Evolutionary conservation across 2,329 filamentous ascomycete genomes (phyloP).

Genomic region (Colletotrichum plurivorum): DNA sequence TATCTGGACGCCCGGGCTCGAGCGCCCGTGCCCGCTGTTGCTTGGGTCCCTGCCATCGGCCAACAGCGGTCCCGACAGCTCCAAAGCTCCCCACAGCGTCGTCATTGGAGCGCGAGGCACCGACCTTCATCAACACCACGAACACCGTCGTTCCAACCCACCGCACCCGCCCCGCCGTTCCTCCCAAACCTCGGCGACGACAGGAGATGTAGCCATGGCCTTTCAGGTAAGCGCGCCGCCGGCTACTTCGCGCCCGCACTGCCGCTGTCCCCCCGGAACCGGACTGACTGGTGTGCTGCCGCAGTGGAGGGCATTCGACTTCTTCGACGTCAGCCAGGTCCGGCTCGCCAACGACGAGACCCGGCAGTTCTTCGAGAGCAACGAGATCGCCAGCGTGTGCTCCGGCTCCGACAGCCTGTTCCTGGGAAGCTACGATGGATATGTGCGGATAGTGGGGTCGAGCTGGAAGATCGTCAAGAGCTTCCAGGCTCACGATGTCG

Average conservation of each 20-base stretch:
- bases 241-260: background rate
- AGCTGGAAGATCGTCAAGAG: slow-evolving; percentile 88
- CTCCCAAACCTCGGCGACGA: slow-evolving; percentile 4
- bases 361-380: slow-evolving; percentile 84
- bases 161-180: background rate
- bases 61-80: slow-evolving; percentile 11
- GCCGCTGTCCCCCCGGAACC: background rate
- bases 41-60: too few species aligned
- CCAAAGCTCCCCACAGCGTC: slow-evolving; percentile 44
- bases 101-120: slow-evolving; percentile 45
- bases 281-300: slow-evolving; percentile 30
- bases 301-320: slow-evolving; percentile 99
- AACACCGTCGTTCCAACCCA: slow-evolving; percentile 3
- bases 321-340: slow-evolving; percentile 95
- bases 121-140: slow-evolving; percentile 31
- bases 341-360: slow-evolving; percentile 84
- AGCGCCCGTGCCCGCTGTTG: too few species aligned
- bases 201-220: slow-evolving; percentile 42
- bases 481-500: slow-evolving; percentile 88
- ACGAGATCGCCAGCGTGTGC: slow-evolving; percentile 85
- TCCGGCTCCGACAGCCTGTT: slow-evolving; percentile 93
- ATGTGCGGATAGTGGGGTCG: slow-evolving; percentile 88
- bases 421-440: slow-evolving; percentile 86
- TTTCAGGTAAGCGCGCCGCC: slow-evolving; percentile 34
- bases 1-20: background rate